phyloP scores from a whole-genome alignment of 768 basidiomycete genomes.

The Lentinus tigrinus region DNA sequence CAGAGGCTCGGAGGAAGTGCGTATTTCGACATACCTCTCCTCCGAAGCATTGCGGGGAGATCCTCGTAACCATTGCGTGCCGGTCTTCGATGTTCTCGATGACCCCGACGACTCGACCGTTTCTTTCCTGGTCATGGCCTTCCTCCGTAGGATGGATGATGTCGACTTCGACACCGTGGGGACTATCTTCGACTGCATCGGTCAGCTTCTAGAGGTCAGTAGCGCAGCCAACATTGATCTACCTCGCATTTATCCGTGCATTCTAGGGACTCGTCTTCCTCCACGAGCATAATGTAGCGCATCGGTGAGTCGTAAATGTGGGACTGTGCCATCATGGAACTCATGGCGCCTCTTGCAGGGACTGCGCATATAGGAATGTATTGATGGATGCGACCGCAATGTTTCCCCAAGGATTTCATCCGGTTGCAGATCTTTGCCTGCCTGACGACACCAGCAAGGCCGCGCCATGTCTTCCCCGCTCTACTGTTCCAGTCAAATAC shows the following conservation, averaged over 20 bases:
- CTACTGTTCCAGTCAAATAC: slow-evolving; percentile 16
- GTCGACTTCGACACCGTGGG: slow-evolving; percentile 18
- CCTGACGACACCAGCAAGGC: not conserved
- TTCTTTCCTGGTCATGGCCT: slow-evolving; percentile 23
- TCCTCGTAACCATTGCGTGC: slow-evolving; percentile 20
- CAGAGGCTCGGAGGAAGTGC: slow-evolving; percentile 1
- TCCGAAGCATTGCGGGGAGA: slow-evolving; percentile 12
- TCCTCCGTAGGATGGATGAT: slow-evolving; percentile 14
- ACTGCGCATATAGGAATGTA: slow-evolving; percentile 22
- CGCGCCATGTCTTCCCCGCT: not conserved
- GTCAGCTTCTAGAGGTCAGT: slow-evolving; percentile 22
- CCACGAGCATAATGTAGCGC: slow-evolving; percentile 21
- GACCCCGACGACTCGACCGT: not conserved
- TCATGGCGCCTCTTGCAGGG: slow-evolving; percentile 9
- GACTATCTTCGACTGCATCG: slow-evolving; percentile 20
- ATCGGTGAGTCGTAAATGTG: slow-evolving; percentile 13
- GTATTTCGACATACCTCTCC: slow-evolving; percentile 9
- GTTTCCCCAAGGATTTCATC: slow-evolving; percentile 24
- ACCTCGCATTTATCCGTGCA: not conserved
- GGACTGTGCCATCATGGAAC: not conserved
- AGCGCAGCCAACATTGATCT: not conserved
- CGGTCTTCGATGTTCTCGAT: slow-evolving; percentile 16
- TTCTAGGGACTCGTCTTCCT: slow-evolving; percentile 22
- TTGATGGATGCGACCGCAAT: slow-evolving; percentile 24
- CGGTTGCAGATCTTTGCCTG: not conserved